Base-by-base conservation (phyloP, 352 stramenopile genomes). In the Pythium aphanidermatum region DNA sequence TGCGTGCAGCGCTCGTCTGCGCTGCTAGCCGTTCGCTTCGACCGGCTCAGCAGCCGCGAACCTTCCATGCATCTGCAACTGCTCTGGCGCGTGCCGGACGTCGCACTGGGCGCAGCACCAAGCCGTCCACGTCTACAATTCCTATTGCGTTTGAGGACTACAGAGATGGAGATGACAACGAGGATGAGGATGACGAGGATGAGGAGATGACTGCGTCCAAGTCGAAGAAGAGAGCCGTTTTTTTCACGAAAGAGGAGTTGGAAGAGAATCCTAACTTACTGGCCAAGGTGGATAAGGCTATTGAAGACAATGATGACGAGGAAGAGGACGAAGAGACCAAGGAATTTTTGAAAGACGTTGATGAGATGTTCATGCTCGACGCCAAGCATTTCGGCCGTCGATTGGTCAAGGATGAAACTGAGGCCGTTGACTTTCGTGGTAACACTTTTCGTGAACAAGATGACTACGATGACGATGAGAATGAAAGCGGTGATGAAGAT, bases 291-390 rank as follows among this genome's bases (percentile, higher is more conserved):
- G 29, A 16, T 2, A 32, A 40, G 9, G 29, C 25, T 5, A 23
- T 35, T 5, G 32, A 58, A 28, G 56, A 56, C 10, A 58, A 60
- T 10, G 46, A 55, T 10, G 58, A 62, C 12, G 58, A 65, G 1
- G 55, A 65, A 3, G 28, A 62, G 1, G 74, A 91, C 31, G 51
- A 77, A 24, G 75, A 87, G 55, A 78, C 62, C 0, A 49, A 85
- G 27, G 63, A 80, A 53, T 86, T 92, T 37, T 40, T 91, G 27
- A 68, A 80, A 27, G 75, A 81, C 41, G 74, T 83, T 2, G 76
- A 91, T 32, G 68, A 88, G 23, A 55, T 91, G 9, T 86, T 91
- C 27, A 41, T 49, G 17, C 46, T 91, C 14, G 74, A 58, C 8
- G 69, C 74, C 7, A 51, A 68, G 11, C 70, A 80, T 41, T 91